A percentile compares a stretch with the other conserved stretches of the same genome.
Evolutionary conservation across 2,329 filamentous ascomycete genomes (phyloP).

Genomic region (Fusarium beomiforme): DNA sequence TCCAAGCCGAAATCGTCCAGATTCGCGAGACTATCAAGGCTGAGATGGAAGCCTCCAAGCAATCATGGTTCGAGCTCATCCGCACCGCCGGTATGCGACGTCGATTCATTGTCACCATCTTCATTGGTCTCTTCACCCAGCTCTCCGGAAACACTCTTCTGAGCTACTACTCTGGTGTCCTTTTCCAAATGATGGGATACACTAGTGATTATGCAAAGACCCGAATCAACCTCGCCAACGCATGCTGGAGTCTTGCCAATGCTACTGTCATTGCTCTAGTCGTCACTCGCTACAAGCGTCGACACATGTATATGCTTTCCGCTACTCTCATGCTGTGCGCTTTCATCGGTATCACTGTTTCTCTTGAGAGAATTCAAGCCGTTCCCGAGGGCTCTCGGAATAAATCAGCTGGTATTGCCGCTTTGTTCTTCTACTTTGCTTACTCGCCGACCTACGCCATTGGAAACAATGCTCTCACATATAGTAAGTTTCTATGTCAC

Average conservation of each 20-base stretch:
- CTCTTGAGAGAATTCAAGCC: conserved; percentile 52
- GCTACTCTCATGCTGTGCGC: conserved; percentile 56
- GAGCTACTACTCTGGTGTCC: conserved; percentile 42
- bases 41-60: conserved; percentile 61
- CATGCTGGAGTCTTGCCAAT: conserved; percentile 57
- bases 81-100: conserved; percentile 60
- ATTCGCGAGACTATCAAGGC: conserved; percentile 66
- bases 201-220: conserved; percentile 54
- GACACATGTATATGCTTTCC: conserved; percentile 63
- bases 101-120: conserved; percentile 58
- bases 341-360: conserved; percentile 67
- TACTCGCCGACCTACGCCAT: conserved; percentile 34
- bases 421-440: conserved; percentile 32
- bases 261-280: conserved; percentile 54
- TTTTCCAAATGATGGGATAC: conserved; percentile 58
- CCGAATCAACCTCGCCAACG: conserved; percentile 57
- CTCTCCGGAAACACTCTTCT: conserved; percentile 59
- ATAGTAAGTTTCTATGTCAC: conserved; percentile 10
- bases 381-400: conserved; percentile 31
- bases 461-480: conserved; percentile 36
- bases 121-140: conserved; percentile 64
- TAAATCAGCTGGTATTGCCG: conserved; percentile 15
- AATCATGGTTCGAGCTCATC: conserved; percentile 63
- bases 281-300: conserved; percentile 57
- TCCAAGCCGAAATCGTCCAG: conserved; percentile 68